These are phyloP conservation scores for Yarrowia sp. DNA, from an alignment of 805 yeast species.

Conservation along the genomic window DNA sequence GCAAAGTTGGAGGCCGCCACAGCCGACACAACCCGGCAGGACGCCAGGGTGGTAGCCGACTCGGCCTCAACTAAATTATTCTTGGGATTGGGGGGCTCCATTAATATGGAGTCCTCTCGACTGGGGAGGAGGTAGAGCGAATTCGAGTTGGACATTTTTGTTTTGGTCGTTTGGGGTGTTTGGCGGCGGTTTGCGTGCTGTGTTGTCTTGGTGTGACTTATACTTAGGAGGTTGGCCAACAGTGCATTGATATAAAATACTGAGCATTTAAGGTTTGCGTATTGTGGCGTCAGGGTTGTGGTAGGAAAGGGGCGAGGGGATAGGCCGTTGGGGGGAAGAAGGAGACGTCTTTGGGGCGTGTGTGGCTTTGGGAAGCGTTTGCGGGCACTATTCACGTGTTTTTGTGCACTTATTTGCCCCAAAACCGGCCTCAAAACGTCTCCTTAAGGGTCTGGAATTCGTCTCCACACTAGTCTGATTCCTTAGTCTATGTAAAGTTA, in stretches of 20 bases:
- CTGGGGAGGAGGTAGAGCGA: constrained; percentile 25
- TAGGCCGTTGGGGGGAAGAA: not conserved
- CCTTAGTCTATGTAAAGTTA: no score
- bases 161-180: not conserved
- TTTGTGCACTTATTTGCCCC: no score
- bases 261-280: not conserved
- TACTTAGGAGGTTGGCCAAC: constrained; percentile 19
- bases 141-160: constrained; percentile 19
- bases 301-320: no score
- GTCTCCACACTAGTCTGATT: no score
- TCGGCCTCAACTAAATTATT: constrained; percentile 24
- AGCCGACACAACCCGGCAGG: constrained; percentile 26
- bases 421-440: no score
- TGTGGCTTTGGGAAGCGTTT: no score
- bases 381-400: no score
- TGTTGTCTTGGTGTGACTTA: not conserved
- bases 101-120: constrained; percentile 19
- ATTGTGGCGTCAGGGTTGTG: constrained; percentile 24
- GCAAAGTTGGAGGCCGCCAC: constrained; percentile 26
- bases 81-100: constrained; percentile 25
- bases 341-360: no score
- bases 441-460: no score
- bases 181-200: not conserved
- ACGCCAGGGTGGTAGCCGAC: constrained; percentile 26
- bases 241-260: constrained; percentile 3